phyloP scores from a whole-genome alignment of 768 basidiomycete species.

The Pholiota microspora region DNA sequence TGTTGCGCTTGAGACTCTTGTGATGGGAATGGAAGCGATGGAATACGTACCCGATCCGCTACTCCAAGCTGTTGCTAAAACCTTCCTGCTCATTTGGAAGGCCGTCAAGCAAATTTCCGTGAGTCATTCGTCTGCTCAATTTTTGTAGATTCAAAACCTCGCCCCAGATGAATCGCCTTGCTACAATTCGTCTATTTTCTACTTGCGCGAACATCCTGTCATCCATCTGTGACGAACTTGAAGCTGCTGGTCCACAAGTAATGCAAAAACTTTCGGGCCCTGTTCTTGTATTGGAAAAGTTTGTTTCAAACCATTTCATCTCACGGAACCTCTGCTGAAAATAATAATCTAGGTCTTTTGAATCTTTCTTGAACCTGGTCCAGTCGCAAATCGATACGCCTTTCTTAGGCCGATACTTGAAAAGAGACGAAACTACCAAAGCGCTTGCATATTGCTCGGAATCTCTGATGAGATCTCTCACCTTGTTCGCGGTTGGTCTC shows the following conservation, averaged over 20 bases:
- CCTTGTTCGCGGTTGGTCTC: constrained; percentile 22
- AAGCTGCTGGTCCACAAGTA: constrained; percentile 41
- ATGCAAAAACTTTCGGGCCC: constrained; percentile 44
- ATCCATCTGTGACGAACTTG: constrained; percentile 52
- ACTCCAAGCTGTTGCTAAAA: constrained; percentile 42
- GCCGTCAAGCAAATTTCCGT: constrained; percentile 55
- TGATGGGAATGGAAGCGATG: constrained; percentile 33
- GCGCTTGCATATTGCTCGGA: constrained; percentile 49
- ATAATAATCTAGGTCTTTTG: constrained; percentile 16
- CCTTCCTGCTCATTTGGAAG: constrained; percentile 57
- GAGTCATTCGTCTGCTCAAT: constrained; percentile 20
- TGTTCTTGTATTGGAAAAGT: constrained; percentile 44
- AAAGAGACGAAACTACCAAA: constrained; percentile 54
- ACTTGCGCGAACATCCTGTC: constrained; percentile 60
- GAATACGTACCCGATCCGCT: constrained; percentile 51
- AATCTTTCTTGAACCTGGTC: constrained; percentile 30
- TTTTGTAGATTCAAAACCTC: neutral
- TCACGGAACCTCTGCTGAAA: neutral
- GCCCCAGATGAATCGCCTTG: constrained; percentile 54
- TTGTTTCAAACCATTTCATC: constrained; percentile 1
- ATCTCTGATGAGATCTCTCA: constrained; percentile 52
- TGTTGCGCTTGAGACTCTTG: constrained; percentile 34
- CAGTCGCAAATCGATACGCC: constrained; percentile 51
- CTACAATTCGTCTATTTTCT: constrained; percentile 60
- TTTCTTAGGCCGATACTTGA: constrained; percentile 68